These are phyloP conservation scores for Aureobasidium uvarum DNA, from an alignment of 2,329 filamentous ascomycete genomes.

Conservation along the genomic window DNA sequence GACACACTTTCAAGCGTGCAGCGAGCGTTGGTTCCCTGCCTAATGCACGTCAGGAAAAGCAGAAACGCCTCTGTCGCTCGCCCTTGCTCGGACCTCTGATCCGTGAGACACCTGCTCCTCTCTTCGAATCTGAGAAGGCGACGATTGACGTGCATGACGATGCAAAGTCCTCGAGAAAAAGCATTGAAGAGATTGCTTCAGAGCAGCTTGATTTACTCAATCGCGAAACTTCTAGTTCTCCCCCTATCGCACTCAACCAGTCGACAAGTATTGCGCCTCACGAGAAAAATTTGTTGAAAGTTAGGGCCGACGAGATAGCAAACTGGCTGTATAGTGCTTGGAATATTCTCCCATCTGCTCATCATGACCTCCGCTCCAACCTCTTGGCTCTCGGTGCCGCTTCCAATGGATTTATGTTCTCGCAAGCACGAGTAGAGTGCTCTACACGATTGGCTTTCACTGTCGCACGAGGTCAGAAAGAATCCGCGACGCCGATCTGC, in stretches of 20 bases:
- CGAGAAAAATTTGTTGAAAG: too few species aligned
- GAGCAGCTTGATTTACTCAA: too few species aligned
- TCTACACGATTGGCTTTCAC: not conserved
- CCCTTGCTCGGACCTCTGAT: not conserved
- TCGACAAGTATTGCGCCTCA: not conserved
- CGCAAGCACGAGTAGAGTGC: not conserved
- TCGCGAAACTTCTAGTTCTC: not conserved
- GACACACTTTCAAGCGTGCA: not conserved
- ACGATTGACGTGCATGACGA: not conserved
- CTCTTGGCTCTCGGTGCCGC: not conserved
- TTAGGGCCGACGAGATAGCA: not conserved
- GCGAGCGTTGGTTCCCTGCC: not conserved
- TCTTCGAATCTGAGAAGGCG: not conserved
- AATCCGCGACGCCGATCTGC: not conserved
- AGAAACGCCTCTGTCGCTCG: not conserved
- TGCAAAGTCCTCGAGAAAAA: not conserved
- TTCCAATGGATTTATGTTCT: not conserved
- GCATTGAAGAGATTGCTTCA: not conserved
- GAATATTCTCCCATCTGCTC: not conserved
- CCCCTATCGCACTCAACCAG: not conserved
- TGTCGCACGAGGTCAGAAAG: not conserved
- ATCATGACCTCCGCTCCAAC: not conserved
- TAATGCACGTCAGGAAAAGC: not conserved
- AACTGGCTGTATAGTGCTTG: conserved; percentile 5
- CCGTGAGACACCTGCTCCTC: not conserved